Evolutionary conservation across 2,329 filamentous ascomycete genomes (phyloP), one percentile per base, ranked within the genome.

Genomic region (Mariannaea sp.): DNA sequence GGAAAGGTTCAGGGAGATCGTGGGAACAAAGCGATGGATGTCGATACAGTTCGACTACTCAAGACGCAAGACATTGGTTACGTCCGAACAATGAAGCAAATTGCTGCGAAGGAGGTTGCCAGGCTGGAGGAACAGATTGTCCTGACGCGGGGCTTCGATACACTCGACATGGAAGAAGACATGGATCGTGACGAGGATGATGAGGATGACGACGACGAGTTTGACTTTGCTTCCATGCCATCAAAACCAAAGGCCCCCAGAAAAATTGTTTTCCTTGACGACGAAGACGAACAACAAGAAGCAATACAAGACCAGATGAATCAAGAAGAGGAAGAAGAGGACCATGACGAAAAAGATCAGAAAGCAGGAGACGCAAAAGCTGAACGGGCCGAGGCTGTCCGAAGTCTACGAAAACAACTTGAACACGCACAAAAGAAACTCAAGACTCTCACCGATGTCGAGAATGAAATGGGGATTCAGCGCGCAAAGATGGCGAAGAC

Each of bases 51-150:
- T 19, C 76, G 85, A 16, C 73, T 88, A 17, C 78, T 88, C 58
- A 89, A 88, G 75, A 88, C 85, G 2, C 86, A 89, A 70, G 86
- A 89, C 64, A 69, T 86, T 24, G 84, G 80, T 2, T 88, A 88
- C 67, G 68, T 88, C 20, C 74, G 85, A 56, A 85, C 83, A 17
- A 81, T 84, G 76, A 75, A 81, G 51, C 86, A 85, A 59, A 76
- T 84, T 20, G 76, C 80, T 3, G 67, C 73, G 53, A 86, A 85
- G 65, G 82, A 88, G 59, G 79, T 85, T 2, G 73, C 74, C 33
- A 70, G 64, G 47, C 66, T 88, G 20, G 79, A 86, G 71, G 76
- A 83, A 70, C 75, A 79, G 53, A 73, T 80, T 2, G 73, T 83
- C 7, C 66, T 82, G 65, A 71, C 64, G 51, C 69, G 50, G 62